These are phyloP conservation scores for Echites panduratus DNA, from an alignment of 257 asterid species.

Conservation along the genomic window DNA sequence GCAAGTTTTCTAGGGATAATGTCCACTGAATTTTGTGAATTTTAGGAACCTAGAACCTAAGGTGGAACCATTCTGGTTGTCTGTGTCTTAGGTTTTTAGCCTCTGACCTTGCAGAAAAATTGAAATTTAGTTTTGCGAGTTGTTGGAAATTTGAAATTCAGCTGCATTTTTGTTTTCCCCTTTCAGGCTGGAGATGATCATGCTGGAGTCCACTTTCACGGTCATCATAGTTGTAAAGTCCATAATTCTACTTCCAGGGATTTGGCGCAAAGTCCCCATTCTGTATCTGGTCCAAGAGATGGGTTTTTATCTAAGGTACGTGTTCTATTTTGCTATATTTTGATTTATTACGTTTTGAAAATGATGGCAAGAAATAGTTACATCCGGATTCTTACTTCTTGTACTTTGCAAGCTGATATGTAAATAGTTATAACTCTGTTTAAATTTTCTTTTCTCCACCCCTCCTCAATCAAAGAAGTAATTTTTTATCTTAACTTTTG, in stretches of 20 bases:
- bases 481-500: not conserved
- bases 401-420: not conserved
- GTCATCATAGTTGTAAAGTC: slow-evolving; percentile 25
- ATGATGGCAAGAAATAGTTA: not conserved
- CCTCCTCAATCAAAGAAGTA: not conserved
- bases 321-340: slow-evolving; percentile 5
- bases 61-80: not conserved
- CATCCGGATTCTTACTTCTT: not conserved
- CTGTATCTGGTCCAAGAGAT: slow-evolving; percentile 38
- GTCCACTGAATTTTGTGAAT: not conserved
- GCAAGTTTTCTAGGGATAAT: not conserved
- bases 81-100: not conserved
- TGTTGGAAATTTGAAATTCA: slow-evolving; percentile 4
- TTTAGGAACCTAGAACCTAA: not conserved
- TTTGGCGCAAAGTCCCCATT: slow-evolving; percentile 35
- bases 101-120: not conserved
- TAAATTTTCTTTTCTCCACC: not conserved
- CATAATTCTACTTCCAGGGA: slow-evolving; percentile 27
- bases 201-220: slow-evolving; percentile 31
- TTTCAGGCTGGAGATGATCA: slow-evolving; percentile 35
- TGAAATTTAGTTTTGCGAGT: not conserved
- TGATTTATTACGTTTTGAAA: not conserved
- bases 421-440: not conserved
- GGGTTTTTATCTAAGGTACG: slow-evolving; percentile 38
- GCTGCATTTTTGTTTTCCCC: slow-evolving; percentile 1